These are phyloP conservation scores for Pythium aquatile DNA, from an alignment of 352 stramenopile species.

Conservation along the genomic window DNA sequence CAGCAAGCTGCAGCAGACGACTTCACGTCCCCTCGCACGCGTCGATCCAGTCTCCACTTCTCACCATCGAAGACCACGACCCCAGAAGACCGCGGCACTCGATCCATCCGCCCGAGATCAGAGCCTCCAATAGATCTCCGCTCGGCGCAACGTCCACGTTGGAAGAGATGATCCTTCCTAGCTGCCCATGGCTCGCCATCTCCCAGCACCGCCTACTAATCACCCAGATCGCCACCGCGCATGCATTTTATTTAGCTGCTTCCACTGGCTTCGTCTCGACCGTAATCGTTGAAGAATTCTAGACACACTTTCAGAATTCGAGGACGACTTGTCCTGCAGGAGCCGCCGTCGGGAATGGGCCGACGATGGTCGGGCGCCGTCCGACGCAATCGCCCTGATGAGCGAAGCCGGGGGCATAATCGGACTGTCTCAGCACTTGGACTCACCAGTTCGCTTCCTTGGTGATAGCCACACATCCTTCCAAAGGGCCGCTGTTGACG, in stretches of 20 bases:
- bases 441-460: not conserved
- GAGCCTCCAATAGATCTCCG: not conserved
- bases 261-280: not conserved
- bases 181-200: not conserved
- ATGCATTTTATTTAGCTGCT: not conserved
- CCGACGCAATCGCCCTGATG: not conserved
- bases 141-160: not conserved
- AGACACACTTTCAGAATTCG: not conserved
- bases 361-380: not conserved
- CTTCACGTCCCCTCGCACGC: not conserved
- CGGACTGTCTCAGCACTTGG: not conserved
- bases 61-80: not conserved
- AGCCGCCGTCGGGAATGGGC: not conserved
- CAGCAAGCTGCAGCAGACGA: not conserved
- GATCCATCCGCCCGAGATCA: not conserved
- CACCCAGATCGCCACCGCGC: not conserved
- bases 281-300: constrained; percentile 1
- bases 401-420: not conserved
- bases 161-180: not conserved
- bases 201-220: not conserved
- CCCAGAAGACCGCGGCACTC: not conserved
- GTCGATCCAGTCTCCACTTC: constrained; percentile 1
- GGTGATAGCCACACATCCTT: not conserved
- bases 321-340: not conserved
- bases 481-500: not conserved